Evolutionary conservation across 345 rosid species (phyloP).

Genomic region (Microthlaspi erraticum): DNA sequence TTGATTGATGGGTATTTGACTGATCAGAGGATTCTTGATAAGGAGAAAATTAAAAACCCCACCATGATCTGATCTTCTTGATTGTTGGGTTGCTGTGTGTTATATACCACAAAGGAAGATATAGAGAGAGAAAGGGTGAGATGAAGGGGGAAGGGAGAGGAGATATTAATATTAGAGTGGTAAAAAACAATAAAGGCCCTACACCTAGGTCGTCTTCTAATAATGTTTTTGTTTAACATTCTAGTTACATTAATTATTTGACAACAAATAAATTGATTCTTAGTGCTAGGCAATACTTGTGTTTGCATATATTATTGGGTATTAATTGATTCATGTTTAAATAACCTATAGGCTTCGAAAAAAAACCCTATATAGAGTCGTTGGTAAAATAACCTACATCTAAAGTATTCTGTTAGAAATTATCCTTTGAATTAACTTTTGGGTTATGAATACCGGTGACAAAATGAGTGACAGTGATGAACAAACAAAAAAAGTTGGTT

Average conservation of each 20-base stretch:
- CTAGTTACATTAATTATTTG: background rate
- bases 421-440: too few species aligned
- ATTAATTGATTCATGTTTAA: background rate
- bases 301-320: background rate
- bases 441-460: too few species aligned
- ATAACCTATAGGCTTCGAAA: background rate
- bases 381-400: too few species aligned
- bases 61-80: constrained; percentile 69
- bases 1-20: constrained; percentile 82
- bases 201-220: constrained; percentile 39
- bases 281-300: too few species aligned
- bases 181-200: constrained; percentile 22
- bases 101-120: constrained; percentile 44
- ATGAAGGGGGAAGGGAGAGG: constrained; percentile 1
- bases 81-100: constrained; percentile 58
- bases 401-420: too few species aligned
- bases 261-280: too few species aligned
- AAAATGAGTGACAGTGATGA: too few species aligned
- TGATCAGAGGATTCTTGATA: constrained; percentile 58
- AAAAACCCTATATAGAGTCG: too few species aligned
- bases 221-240: constrained; percentile 21
- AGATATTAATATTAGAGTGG: constrained; percentile 49
- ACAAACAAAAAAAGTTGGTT: too few species aligned
- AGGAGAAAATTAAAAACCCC: constrained; percentile 55
- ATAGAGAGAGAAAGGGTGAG: constrained; percentile 24